A percentile compares a stretch with the other conserved stretches of the same genome.
These are phyloP conservation scores for Trichoderma atrobrunneum DNA, from an alignment of 2,329 filamentous ascomycete genomes.

Conservation along the genomic window DNA sequence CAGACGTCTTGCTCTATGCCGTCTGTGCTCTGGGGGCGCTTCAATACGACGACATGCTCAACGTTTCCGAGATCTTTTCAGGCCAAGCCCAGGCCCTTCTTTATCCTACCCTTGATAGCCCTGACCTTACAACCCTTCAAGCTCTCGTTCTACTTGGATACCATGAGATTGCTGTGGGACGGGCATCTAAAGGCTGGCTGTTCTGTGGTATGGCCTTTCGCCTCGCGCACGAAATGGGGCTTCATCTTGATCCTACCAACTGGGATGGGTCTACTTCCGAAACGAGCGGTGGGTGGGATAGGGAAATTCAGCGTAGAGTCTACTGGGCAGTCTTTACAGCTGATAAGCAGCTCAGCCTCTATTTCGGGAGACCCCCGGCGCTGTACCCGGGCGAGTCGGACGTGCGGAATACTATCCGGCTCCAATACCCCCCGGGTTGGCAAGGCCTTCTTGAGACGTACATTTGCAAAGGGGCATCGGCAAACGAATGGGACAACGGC, in stretches of 20 bases:
- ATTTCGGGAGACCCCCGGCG: conserved; percentile 50
- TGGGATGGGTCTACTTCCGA: conserved; percentile 42
- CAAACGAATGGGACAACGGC: conserved; percentile 47
- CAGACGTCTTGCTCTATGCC: conserved; percentile 47
- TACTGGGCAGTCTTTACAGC: conserved; percentile 52
- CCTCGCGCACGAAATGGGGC: conserved; percentile 50
- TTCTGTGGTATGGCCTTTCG: conserved; percentile 53
- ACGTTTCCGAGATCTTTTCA: conserved; percentile 43
- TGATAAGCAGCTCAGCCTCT: conserved; percentile 51
- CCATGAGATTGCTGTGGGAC: conserved; percentile 46
- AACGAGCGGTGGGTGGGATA: conserved; percentile 33
- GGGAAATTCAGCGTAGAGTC: conserved; percentile 47
- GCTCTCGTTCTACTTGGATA: conserved; percentile 46
- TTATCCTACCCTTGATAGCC: conserved; percentile 43
- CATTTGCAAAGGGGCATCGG: conserved; percentile 42
- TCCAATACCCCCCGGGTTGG: conserved; percentile 50
- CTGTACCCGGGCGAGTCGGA: conserved; percentile 49
- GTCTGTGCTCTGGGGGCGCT: conserved; percentile 49
- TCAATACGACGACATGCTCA: conserved; percentile 40
- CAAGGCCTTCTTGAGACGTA: conserved; percentile 47
- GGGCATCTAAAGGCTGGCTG: conserved; percentile 50
- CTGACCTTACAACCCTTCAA: conserved; percentile 47
- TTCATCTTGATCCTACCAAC: conserved; percentile 51
- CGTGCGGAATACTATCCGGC: conserved; percentile 46
- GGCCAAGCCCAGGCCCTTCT: conserved; percentile 45